phyloP scores from a whole-genome alignment of 129 eudicot species.

The Erigeron canadensis region DNA sequence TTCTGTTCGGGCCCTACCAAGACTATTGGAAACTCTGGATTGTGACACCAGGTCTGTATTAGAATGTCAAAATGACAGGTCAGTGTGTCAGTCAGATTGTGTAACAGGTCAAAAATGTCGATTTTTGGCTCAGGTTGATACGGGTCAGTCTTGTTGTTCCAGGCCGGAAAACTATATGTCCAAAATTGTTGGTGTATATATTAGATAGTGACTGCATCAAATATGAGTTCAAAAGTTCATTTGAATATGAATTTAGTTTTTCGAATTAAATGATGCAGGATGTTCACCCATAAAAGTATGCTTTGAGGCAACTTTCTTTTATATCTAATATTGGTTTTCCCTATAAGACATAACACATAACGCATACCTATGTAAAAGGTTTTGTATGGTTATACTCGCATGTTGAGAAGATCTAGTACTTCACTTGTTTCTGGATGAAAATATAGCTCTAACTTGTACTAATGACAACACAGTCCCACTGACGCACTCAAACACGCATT shows the following conservation, averaged over 20 bases:
- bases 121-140: background rate
- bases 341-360: background rate
- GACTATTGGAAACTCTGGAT: constrained; percentile 49
- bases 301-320: too few relatives aligned
- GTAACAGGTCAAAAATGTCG: background rate
- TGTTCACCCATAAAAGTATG: too few relatives aligned
- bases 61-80: background rate
- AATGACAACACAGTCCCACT: constrained; percentile 51
- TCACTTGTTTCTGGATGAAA: constrained; percentile 6
- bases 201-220: too few relatives aligned
- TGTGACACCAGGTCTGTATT: constrained; percentile 42
- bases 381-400: constrained; percentile 11
- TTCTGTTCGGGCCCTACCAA: constrained; percentile 86
- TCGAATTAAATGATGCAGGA: too few relatives aligned
- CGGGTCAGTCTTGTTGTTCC: background rate
- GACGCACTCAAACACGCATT: constrained; percentile 68
- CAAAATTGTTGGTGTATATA: background rate
- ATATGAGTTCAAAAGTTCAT: too few relatives aligned
- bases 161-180: background rate
- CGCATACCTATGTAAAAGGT: background rate
- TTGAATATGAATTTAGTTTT: too few relatives aligned
- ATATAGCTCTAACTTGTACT: background rate
- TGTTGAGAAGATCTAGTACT: constrained; percentile 4
- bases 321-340: too few relatives aligned
- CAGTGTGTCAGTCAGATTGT: background rate